These are phyloP conservation scores for Sanghuangporus weigelae DNA, from an alignment of 1,284 basidiomycete genomes.

Conservation along the genomic window DNA sequence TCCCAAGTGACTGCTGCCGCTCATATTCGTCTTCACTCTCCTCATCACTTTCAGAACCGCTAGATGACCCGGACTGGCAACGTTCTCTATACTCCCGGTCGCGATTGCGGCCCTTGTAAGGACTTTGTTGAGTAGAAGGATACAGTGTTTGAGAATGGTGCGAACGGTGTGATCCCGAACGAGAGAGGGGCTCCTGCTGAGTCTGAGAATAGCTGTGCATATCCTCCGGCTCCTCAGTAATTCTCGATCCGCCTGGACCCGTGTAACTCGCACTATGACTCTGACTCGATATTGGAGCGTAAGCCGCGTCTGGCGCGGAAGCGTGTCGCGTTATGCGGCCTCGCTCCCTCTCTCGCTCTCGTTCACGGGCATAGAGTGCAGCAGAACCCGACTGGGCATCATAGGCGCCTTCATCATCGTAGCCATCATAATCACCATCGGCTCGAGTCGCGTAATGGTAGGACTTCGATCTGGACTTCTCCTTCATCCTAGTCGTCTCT, in stretches of 20 bases:
- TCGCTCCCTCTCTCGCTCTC: background rate
- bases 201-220: background rate
- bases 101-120: background rate
- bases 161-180: background rate
- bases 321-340: background rate
- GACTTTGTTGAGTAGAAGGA: background rate
- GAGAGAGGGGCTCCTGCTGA: background rate
- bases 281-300: background rate
- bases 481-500: background rate
- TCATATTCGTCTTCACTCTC: background rate
- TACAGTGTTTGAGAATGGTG: background rate
- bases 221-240: slow-evolving; percentile 12
- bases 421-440: background rate
- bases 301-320: background rate
- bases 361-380: background rate
- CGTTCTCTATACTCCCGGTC: background rate
- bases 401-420: background rate
- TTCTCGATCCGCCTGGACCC: background rate
- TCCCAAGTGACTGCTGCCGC: background rate
- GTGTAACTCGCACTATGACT: background rate
- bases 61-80: background rate
- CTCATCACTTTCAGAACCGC: background rate
- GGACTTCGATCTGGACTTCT: background rate
- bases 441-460: background rate
- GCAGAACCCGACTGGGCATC: background rate